phyloP scores from a whole-genome alignment of 352 stramenopile genomes.

The Phytophthora aleatoria region DNA sequence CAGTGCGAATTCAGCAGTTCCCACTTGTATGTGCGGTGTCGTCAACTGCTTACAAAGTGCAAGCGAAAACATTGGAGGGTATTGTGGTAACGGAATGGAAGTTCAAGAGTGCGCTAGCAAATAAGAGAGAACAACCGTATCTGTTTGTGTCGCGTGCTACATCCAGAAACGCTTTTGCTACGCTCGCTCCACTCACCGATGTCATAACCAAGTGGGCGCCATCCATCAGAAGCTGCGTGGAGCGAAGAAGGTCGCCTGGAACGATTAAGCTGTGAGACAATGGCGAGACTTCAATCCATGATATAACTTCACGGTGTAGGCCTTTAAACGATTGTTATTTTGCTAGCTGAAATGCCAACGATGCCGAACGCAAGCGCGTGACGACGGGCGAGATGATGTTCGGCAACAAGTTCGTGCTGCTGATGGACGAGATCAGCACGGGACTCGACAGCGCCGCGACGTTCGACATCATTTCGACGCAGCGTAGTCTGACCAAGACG shows the following conservation, averaged over 20 bases:
- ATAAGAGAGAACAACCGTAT: neutral
- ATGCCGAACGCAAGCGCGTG: conserved; percentile 59
- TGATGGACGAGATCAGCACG: conserved; percentile 40
- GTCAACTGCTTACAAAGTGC: neutral
- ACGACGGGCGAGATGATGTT: conserved; percentile 84
- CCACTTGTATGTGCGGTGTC: neutral
- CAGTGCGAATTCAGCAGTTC: neutral
- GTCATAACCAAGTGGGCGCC: too few relatives aligned
- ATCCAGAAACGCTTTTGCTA: too few relatives aligned
- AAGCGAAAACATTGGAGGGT: neutral
- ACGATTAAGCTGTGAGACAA: too few relatives aligned
- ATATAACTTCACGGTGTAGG: too few relatives aligned
- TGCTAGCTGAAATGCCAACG: too few relatives aligned
- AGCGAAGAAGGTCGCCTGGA: too few relatives aligned
- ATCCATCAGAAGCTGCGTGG: too few relatives aligned
- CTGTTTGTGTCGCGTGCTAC: too few relatives aligned
- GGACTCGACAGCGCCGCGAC: conserved; percentile 86
- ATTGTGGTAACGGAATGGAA: neutral
- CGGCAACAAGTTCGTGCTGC: conserved; percentile 56
- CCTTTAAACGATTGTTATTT: too few relatives aligned
- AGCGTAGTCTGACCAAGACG: conserved; percentile 44
- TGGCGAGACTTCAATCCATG: too few relatives aligned
- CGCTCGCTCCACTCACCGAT: too few relatives aligned
- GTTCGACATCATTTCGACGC: conserved; percentile 29
- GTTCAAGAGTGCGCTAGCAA: neutral